phyloP scores from a whole-genome alignment of 179 eudicot genomes.

The Heliamphora pulchella region DNA sequence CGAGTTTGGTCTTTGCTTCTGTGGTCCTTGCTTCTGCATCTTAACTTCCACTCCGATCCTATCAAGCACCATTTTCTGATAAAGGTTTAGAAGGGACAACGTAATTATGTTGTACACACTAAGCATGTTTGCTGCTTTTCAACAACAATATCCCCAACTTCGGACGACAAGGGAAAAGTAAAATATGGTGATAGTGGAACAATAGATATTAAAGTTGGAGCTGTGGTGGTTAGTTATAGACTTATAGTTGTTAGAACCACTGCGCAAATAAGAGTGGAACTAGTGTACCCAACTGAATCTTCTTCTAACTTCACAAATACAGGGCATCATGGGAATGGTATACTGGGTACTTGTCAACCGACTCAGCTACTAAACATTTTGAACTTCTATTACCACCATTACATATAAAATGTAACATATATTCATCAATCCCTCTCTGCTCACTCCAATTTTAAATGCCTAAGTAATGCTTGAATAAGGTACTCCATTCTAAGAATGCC shows the following conservation, averaged over 20 bases:
- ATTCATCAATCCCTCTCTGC: not conserved
- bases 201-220: not conserved
- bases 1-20: conserved; percentile 2
- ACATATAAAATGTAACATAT: not conserved
- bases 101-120: not conserved
- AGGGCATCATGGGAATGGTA: not conserved
- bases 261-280: not conserved
- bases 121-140: not conserved
- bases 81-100: not conserved
- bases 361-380: not conserved
- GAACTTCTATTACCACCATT: not conserved
- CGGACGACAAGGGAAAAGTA: not conserved
- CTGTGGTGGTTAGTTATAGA: not conserved
- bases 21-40: conserved; percentile 5
- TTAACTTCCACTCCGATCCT: not conserved
- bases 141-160: not conserved
- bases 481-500: not conserved
- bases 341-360: not conserved
- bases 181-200: not conserved
- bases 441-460: not conserved
- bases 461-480: not conserved
- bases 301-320: not conserved
- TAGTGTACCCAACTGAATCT: not conserved
- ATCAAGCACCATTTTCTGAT: not conserved
- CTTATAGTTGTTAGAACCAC: not conserved